Conservation (phyloP, 2,329 filamentous ascomycete genomes). For the Colletotrichum shisoi region DNA sequence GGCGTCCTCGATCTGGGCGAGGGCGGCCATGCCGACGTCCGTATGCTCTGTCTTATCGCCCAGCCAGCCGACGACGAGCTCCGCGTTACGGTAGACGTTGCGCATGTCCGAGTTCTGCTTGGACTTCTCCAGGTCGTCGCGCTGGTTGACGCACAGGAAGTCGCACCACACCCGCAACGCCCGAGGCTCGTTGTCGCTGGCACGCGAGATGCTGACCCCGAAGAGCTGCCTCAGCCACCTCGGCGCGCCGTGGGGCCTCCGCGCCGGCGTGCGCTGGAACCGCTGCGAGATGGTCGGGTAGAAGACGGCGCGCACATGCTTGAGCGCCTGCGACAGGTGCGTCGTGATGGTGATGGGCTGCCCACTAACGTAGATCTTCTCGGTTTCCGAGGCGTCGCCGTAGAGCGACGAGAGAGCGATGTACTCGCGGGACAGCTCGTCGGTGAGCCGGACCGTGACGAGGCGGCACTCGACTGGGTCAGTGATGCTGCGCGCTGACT, state of each 20-base stretch:
- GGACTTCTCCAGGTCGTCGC: slow-evolving; percentile 44
- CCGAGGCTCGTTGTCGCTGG: slow-evolving; percentile 23
- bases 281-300: slow-evolving; percentile 42
- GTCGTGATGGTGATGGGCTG: slow-evolving; percentile 43
- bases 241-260: slow-evolving; percentile 38
- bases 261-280: slow-evolving; percentile 37
- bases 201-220: slow-evolving; percentile 35
- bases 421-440: slow-evolving; percentile 41
- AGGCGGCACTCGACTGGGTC: slow-evolving; percentile 48
- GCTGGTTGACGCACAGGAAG: slow-evolving; percentile 45
- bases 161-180: slow-evolving; percentile 47
- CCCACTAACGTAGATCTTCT: slow-evolving; percentile 46
- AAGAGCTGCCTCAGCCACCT: slow-evolving; percentile 41
- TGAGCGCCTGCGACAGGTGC: slow-evolving; percentile 46
- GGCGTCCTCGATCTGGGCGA: slow-evolving; percentile 45
- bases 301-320: slow-evolving; percentile 48
- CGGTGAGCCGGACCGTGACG: slow-evolving; percentile 44
- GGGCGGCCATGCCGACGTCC: slow-evolving; percentile 42
- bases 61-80: slow-evolving; percentile 49
- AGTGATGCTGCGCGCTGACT: slow-evolving; percentile 43
- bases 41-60: slow-evolving; percentile 45
- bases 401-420: slow-evolving; percentile 47
- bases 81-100: slow-evolving; percentile 45
- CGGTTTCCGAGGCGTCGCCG: slow-evolving; percentile 45
- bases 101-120: slow-evolving; percentile 45